Evolutionary conservation across 805 yeast species (phyloP).

Genomic region (Pichia eremophila): DNA sequence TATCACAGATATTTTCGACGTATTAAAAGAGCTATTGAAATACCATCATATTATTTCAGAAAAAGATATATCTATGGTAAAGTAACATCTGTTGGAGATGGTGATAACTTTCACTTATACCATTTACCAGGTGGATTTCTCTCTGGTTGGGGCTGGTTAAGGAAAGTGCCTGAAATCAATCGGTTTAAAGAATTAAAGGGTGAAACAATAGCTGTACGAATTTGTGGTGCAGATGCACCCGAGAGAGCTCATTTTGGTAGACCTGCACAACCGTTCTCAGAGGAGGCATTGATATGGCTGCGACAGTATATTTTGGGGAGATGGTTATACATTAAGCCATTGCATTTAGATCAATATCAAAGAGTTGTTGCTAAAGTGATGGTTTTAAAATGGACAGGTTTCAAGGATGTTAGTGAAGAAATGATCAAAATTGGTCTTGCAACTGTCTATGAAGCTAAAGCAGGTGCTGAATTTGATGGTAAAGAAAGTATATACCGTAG

Average conservation of each 20-base stretch:
- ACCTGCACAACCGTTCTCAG: constrained; percentile 80
- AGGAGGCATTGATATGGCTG: constrained; percentile 79
- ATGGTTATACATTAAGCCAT: constrained; percentile 65
- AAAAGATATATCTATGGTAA: constrained; percentile 48
- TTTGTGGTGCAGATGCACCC: constrained; percentile 96
- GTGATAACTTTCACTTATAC: constrained; percentile 85
- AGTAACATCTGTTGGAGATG: constrained; percentile 90
- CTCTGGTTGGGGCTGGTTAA: constrained; percentile 91
- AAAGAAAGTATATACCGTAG: constrained; percentile 48
- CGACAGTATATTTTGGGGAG: constrained; percentile 54
- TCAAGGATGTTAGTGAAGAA: constrained; percentile 74
- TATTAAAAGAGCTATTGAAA: constrained; percentile 36
- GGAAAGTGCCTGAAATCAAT: constrained; percentile 52
- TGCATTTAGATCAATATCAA: constrained; percentile 79
- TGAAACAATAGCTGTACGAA: constrained; percentile 68
- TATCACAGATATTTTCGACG: constrained; percentile 42
- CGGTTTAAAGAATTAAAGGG: constrained; percentile 38
- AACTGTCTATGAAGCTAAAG: constrained; percentile 76
- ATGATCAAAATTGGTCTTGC: constrained; percentile 82
- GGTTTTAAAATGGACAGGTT: constrained; percentile 55
- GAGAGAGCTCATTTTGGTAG: constrained; percentile 92
- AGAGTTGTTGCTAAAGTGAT: constrained; percentile 75
- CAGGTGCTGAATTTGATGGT: constrained; percentile 81
- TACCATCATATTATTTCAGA: constrained; percentile 40
- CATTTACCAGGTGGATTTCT: constrained; percentile 88